Percentiles rank a stretch among this genome's conserved stretches.
phyloP scores from a whole-genome alignment of 306 rosid genomes.

The Nissolia schottii region DNA sequence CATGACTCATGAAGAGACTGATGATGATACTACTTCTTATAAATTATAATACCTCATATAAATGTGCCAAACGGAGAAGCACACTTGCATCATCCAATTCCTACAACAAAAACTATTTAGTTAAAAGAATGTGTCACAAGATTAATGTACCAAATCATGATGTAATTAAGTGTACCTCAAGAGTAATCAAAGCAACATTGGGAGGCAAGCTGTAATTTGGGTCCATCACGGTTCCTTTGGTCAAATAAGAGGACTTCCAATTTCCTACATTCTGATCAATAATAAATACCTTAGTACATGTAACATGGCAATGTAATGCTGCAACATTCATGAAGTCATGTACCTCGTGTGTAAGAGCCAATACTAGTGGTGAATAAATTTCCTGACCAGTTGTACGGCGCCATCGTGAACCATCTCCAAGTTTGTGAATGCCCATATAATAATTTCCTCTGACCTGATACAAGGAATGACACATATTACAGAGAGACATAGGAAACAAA shows the following conservation, averaged over 20 bases:
- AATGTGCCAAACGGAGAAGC: conserved; percentile 83
- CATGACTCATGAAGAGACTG: background rate
- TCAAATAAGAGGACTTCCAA: conserved; percentile 63
- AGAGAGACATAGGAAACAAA: background rate
- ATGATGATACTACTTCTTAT: background rate
- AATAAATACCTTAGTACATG: background rate
- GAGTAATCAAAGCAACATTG: conserved; percentile 85
- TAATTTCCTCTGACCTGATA: conserved; percentile 67
- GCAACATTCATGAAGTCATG: background rate
- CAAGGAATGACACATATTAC: background rate
- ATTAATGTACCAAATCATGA: background rate
- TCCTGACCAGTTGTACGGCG: conserved; percentile 75
- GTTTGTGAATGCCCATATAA: conserved; percentile 42
- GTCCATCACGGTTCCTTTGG: conserved; percentile 48
- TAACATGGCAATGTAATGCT: background rate
- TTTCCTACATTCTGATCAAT: conserved; percentile 44
- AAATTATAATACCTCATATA: conserved; percentile 59
- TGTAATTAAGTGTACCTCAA: conserved; percentile 49
- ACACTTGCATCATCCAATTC: conserved; percentile 70
- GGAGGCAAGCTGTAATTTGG: conserved; percentile 69
- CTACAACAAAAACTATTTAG: conserved; percentile 34
- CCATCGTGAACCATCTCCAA: conserved; percentile 67
- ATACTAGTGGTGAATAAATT: conserved; percentile 60
- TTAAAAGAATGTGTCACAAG: background rate
- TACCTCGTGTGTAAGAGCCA: conserved; percentile 69